These are phyloP conservation scores for Domatiomyces catenatus DNA, from an alignment of 2,329 filamentous ascomycete species.

Conservation along the genomic window DNA sequence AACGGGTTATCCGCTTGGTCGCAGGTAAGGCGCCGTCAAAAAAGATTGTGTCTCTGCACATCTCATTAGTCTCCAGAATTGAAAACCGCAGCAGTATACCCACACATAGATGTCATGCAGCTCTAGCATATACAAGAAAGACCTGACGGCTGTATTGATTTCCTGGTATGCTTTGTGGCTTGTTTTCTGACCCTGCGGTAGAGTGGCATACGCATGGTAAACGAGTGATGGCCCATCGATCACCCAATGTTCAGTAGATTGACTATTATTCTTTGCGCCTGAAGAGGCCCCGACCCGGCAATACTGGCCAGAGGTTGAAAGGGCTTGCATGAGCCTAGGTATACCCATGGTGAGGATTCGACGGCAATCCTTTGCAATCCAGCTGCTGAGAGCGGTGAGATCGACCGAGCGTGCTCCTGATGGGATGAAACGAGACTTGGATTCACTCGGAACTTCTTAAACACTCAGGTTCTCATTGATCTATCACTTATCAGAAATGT, in stretches of 20 bases:
- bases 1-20: slow-evolving; percentile 47
- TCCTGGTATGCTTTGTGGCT: slow-evolving; percentile 45
- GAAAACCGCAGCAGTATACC: slow-evolving; percentile 14
- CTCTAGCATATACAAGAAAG: slow-evolving; percentile 48
- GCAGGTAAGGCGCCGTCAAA: slow-evolving; percentile 72
- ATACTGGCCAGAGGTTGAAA: slow-evolving; percentile 19
- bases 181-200: slow-evolving; percentile 28
- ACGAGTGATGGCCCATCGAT: slow-evolving; percentile 71
- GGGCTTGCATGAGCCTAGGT: slow-evolving; percentile 37
- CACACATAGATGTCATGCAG: slow-evolving; percentile 48
- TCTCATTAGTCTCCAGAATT: slow-evolving; percentile 7
- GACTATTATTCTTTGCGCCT: background rate
- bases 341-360: slow-evolving; percentile 40
- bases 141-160: slow-evolving; percentile 43
- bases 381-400: background rate
- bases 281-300: background rate
- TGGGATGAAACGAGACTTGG: too few relatives aligned
- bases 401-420: too few relatives aligned
- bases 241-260: slow-evolving; percentile 25
- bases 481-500: too few relatives aligned
- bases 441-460: too few relatives aligned
- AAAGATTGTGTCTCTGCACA: slow-evolving; percentile 38
- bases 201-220: slow-evolving; percentile 52
- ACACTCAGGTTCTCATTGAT: too few relatives aligned
- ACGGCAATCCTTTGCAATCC: slow-evolving; percentile 1